Conservation (phyloP, 768 basidiomycete species). For the Cyclocybe cylindracea region DNA sequence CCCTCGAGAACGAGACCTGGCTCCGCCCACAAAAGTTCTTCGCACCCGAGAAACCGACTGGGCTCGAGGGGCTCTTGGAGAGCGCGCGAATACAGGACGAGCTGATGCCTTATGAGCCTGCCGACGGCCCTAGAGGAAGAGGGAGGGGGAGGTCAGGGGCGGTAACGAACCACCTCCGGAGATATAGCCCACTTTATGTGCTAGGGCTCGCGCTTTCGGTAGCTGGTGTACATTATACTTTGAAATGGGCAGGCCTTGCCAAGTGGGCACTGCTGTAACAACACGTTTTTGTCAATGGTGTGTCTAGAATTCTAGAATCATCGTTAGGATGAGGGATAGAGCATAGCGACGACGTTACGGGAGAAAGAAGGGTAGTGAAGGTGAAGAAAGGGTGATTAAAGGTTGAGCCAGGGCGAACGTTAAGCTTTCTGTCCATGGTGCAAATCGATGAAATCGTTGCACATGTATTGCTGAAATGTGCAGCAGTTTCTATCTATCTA, state of each 20-base stretch:
- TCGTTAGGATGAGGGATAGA: too few species aligned
- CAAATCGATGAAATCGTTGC: too few species aligned
- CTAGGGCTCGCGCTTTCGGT: conserved; percentile 22
- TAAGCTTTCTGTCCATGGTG: too few species aligned
- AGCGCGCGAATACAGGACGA: conserved; percentile 59
- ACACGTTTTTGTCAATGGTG: not conserved
- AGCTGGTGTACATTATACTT: conserved; percentile 13
- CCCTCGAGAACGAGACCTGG: conserved; percentile 46
- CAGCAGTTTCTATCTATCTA: not conserved
- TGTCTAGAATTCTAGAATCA: too few species aligned
- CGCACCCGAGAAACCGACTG: conserved; percentile 76
- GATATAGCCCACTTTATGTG: conserved; percentile 37
- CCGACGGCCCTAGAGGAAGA: conserved; percentile 9
- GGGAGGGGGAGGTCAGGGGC: not conserved
- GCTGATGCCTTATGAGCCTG: conserved; percentile 14
- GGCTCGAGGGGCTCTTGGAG: conserved; percentile 70
- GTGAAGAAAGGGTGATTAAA: too few species aligned
- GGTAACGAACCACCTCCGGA: conserved; percentile 23
- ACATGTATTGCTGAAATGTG: too few species aligned
- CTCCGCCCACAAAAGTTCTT: conserved; percentile 76
- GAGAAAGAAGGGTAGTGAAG: too few species aligned
- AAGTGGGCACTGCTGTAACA: conserved; percentile 7
- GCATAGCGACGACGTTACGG: too few species aligned
- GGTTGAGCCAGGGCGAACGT: too few species aligned
- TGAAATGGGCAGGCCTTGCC: conserved; percentile 11